Percentiles rank a stretch among this genome's conserved stretches.
Evolutionary conservation across 2,329 filamentous ascomycete genomes (phyloP).

Genomic region (Beauveria caledonica): DNA sequence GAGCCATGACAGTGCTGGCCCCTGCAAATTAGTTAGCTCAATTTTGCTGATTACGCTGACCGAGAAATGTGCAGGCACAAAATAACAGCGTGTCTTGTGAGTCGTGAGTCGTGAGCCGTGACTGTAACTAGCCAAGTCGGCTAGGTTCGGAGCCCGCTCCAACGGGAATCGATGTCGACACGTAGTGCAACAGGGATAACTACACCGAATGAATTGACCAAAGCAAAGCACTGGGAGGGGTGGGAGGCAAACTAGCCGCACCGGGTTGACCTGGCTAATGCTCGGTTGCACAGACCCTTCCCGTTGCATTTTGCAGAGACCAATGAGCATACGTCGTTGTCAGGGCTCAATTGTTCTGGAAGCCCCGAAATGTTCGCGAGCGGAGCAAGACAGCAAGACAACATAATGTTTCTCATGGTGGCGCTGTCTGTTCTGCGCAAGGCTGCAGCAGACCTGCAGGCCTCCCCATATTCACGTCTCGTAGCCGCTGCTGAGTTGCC

Average conservation of each 20-base stretch:
- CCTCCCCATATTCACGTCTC: not conserved
- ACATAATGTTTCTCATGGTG: too few relatives aligned
- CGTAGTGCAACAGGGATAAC: conserved; percentile 11
- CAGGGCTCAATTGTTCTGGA: not conserved
- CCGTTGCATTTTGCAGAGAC: not conserved
- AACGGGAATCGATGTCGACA: conserved; percentile 9
- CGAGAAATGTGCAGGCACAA: not conserved
- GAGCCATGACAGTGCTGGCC: not conserved
- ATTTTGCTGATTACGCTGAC: not conserved
- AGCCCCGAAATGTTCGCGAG: not conserved
- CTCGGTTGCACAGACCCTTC: not conserved
- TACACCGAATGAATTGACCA: not conserved
- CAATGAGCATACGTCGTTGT: not conserved
- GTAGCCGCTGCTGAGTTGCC: not conserved
- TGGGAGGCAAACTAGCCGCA: too few relatives aligned
- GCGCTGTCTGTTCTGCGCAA: not conserved
- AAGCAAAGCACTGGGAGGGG: not conserved
- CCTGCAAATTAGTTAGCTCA: not conserved
- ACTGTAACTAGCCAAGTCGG: not conserved
- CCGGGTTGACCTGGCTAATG: too few relatives aligned
- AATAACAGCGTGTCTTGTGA: not conserved
- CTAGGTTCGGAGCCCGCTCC: not conserved
- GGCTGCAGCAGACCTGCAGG: not conserved
- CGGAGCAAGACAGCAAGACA: not conserved
- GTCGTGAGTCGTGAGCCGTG: not conserved